These are phyloP conservation scores for Geopyxis carbonaria DNA, from an alignment of 495 filamentous ascomycete genomes.

Conservation along the genomic window DNA sequence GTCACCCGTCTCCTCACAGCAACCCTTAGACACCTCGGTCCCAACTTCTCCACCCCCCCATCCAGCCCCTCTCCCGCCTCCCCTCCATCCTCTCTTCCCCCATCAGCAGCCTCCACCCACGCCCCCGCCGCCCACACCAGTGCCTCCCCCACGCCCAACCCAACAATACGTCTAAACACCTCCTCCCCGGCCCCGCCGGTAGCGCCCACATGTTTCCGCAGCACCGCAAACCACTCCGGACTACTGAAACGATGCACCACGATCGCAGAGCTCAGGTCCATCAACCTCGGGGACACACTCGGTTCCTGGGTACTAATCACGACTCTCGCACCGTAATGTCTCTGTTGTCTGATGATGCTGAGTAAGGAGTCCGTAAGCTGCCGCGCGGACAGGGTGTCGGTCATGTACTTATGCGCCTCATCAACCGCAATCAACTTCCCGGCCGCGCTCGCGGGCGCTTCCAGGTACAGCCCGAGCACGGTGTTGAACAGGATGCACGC, in stretches of 20 bases:
- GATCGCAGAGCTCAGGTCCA: conserved; percentile 53
- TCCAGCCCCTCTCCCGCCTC: not conserved
- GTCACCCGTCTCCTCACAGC: conserved; percentile 21
- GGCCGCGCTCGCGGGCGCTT: conserved; percentile 13
- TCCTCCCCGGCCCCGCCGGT: conserved; percentile 2
- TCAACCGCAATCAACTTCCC: conserved; percentile 22
- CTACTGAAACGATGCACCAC: conserved; percentile 60
- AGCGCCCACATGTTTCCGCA: conserved; percentile 43
- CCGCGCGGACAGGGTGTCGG: conserved; percentile 28
- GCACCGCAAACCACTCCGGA: conserved; percentile 44
- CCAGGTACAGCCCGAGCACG: conserved; percentile 43
- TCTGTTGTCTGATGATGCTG: conserved; percentile 46
- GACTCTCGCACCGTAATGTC: conserved; percentile 47
- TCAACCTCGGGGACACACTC: conserved; percentile 48
- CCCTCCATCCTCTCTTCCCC: not conserved
- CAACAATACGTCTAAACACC: conserved; percentile 18
- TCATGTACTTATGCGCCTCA: conserved; percentile 33
- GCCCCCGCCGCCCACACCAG: conserved; percentile 21
- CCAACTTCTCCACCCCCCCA: conserved; percentile 2
- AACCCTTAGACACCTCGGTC: conserved; percentile 11
- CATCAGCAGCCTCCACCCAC: not conserved
- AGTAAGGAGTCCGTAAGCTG: conserved; percentile 46
- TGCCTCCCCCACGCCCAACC: conserved; percentile 19
- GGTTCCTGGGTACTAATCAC: conserved; percentile 68
- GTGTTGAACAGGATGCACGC: conserved; percentile 58